Evolutionary conservation across 2,329 filamentous ascomycete genomes (phyloP).

Genomic region (Epichloe sylvatica): DNA sequence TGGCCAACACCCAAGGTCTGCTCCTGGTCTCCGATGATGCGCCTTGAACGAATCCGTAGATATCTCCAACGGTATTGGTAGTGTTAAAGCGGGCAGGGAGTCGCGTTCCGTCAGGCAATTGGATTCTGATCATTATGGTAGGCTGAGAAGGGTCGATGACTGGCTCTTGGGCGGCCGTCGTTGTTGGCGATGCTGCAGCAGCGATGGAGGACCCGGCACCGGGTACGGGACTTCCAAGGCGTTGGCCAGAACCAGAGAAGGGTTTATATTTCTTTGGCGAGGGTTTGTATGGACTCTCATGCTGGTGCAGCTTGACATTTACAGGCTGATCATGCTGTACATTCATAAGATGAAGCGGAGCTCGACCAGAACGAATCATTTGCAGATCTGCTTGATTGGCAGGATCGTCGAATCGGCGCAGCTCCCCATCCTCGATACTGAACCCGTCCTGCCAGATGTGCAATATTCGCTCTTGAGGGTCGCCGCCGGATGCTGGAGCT

Average conservation of each 20-base stretch:
- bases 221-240: conserved; percentile 65
- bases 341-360: conserved; percentile 65
- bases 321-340: conserved; percentile 62
- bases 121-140: conserved; percentile 57
- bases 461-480: conserved; percentile 52
- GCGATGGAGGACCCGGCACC: conserved; percentile 27
- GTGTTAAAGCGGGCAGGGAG: conserved; percentile 73
- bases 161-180: conserved; percentile 19
- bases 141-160: conserved; percentile 52
- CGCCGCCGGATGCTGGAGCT: conserved; percentile 16
- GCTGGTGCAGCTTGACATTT: conserved; percentile 65
- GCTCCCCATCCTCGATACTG: conserved; percentile 67
- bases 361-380: conserved; percentile 64
- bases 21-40: conserved; percentile 42
- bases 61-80: conserved; percentile 60
- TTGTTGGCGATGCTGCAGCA: conserved; percentile 22
- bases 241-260: conserved; percentile 56
- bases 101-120: conserved; percentile 63
- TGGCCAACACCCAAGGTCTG: conserved; percentile 61
- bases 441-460: conserved; percentile 78
- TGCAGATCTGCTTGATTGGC: conserved; percentile 56
- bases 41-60: conserved; percentile 61
- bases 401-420: conserved; percentile 68
- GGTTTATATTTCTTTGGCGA: conserved; percentile 66
- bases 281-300: conserved; percentile 54